These are phyloP conservation scores for Spatholobus suberectus DNA, from an alignment of 306 rosid species.

Conservation along the genomic window DNA sequence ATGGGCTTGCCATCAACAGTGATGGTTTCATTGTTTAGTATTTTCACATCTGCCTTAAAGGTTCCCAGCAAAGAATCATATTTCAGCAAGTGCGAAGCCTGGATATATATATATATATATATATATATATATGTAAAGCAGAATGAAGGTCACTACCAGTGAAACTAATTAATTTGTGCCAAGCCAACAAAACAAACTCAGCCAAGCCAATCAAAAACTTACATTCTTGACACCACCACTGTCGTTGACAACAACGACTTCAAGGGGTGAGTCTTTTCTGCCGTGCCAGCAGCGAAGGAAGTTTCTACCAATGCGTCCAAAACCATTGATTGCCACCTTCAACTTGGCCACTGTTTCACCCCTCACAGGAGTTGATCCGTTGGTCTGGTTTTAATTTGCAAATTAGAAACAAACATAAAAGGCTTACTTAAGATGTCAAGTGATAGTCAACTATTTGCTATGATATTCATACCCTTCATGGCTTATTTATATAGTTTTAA, in stretches of 20 bases:
- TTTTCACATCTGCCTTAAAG: constrained; percentile 88
- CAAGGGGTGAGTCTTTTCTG: constrained; percentile 89
- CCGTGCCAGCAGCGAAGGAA: constrained; percentile 99
- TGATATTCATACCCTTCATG: background rate
- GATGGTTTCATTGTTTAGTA: constrained; percentile 71
- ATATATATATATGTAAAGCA: too few species aligned
- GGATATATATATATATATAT: too few species aligned
- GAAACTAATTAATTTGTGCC: background rate
- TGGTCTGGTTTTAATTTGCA: constrained; percentile 49
- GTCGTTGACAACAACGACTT: constrained; percentile 92
- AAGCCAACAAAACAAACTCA: constrained; percentile 31
- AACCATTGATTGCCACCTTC: constrained; percentile 98
- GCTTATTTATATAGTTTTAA: background rate
- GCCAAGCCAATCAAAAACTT: constrained; percentile 38
- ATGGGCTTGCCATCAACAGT: constrained; percentile 90
- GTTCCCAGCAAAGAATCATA: constrained; percentile 96
- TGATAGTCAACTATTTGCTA: background rate
- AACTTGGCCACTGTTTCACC: constrained; percentile 91
- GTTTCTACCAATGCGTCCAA: constrained; percentile 96
- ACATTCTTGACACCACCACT: constrained; percentile 99
- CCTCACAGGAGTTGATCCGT: constrained; percentile 65
- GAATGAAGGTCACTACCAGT: too few species aligned
- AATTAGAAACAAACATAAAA: background rate
- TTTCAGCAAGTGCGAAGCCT: constrained; percentile 87
- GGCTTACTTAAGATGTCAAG: background rate